These are phyloP conservation scores for Plasmodium gonderi DNA, from an alignment of 169 alveolate species.

Conservation along the genomic window DNA sequence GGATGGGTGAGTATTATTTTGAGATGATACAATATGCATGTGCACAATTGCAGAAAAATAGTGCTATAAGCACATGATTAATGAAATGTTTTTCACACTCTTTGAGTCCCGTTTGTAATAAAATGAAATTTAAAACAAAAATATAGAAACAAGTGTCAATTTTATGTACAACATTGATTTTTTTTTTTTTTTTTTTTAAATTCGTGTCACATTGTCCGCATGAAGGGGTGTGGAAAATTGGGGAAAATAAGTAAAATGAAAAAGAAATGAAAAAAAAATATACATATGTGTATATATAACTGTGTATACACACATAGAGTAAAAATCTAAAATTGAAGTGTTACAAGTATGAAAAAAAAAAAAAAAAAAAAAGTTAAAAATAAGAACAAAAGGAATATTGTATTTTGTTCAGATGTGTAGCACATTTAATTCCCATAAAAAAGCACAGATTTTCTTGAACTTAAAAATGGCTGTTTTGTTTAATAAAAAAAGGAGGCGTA, in stretches of 20 bases:
- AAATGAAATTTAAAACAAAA: neutral
- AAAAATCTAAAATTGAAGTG: neutral
- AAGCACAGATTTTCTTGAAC: neutral
- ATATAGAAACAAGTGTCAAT: neutral
- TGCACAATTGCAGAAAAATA: too few species aligned
- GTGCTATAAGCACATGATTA: neutral
- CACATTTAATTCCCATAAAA: neutral
- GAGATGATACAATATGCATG: too few species aligned
- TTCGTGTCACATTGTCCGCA: neutral
- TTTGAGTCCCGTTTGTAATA: neutral
- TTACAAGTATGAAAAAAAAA: neutral
- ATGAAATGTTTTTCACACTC: neutral
- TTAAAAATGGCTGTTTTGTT: neutral
- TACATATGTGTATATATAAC: too few species aligned
- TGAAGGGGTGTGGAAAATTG: neutral
- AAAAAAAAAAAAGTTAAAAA: neutral
- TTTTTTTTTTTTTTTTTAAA: neutral
- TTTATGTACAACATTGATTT: neutral
- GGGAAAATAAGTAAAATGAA: neutral
- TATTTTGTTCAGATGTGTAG: neutral
- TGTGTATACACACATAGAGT: neutral
- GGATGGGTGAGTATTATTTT: neutral
- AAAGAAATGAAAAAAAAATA: neutral
- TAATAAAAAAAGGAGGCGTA: too few species aligned
- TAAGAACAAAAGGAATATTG: neutral